Evolutionary conservation across 2,329 filamentous ascomycete species (phyloP), one percentile per base, ranked within the genome.

Genomic region (Fusarium caatingaense): DNA sequence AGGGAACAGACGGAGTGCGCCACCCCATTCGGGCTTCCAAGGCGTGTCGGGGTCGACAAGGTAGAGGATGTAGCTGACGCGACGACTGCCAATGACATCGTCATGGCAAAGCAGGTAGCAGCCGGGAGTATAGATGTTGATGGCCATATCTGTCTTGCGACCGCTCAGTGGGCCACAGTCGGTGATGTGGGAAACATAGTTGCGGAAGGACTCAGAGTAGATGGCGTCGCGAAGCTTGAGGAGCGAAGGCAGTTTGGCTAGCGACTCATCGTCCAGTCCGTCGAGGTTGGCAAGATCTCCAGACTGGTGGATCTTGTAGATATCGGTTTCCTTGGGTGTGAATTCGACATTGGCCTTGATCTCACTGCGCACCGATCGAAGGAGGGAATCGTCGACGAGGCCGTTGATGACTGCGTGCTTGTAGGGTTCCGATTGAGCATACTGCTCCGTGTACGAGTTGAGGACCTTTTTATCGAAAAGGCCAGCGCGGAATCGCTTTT

Each of bases 261-360:
- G 87, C 9, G 94, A 94, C 10, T 91, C 90, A 78, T 97, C 91
- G 67, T 97, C 93, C 45, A 99, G 88, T 25, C 96, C 96, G 80
- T 98, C 95, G 62, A 99, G 89, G 81, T 99, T 99, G 48, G 96
- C 96, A 34, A 99, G 87, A 79, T 99, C 96, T 71, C 96, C 96
- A 7, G 95, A 98, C 84, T 99, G 96, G 86, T 98, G 94, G 78
- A 99, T 98, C 82, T 97, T 97, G 88, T 99, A 99, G 75, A 99
- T 99, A 80, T 99, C 96, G 49, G 96, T 99, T 82, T 99, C 96
- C 81, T 99, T 99, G 74, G 94, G 94, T 15, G 96, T 98, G 83
- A 99, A 99, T 72, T 93, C 91, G 72, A 99, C 92, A 78, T 97
- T 94, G 73, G 92, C 87, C 80, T 91, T 91, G 80, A 98, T 95